Conservation (phyloP, 1,284 basidiomycete species). For the Golubevia pallescens region DNA sequence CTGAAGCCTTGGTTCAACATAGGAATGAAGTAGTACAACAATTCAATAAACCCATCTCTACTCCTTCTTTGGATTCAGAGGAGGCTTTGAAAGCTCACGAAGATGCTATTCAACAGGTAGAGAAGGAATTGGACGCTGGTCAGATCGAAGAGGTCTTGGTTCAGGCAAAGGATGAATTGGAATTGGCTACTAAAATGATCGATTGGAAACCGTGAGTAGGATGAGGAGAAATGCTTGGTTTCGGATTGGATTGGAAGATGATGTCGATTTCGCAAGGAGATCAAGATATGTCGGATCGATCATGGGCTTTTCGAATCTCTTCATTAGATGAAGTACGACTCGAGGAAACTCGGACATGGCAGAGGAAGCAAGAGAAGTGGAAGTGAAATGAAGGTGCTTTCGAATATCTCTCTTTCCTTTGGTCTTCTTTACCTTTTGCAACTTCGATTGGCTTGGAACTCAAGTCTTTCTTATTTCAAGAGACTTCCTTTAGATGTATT, state of each 20-base stretch:
- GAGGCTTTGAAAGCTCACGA: constrained; percentile 26
- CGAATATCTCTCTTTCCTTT: too few relatives aligned
- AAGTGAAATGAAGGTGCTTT: too few relatives aligned
- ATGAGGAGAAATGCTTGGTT: background rate
- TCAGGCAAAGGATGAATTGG: constrained; percentile 50
- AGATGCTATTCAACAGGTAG: constrained; percentile 28
- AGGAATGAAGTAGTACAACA: constrained; percentile 34
- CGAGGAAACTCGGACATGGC: too few relatives aligned
- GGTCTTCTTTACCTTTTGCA: too few relatives aligned
- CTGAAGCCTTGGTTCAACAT: constrained; percentile 44
- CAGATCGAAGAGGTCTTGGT: constrained; percentile 53
- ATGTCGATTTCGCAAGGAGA: background rate
- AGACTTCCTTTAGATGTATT: too few relatives aligned
- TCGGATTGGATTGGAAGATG: background rate
- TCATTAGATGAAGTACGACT: too few relatives aligned
- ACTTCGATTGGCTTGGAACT: too few relatives aligned
- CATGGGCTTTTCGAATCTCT: too few relatives aligned
- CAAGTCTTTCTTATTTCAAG: too few relatives aligned
- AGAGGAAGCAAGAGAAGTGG: too few relatives aligned
- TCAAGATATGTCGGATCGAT: background rate
- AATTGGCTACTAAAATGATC: constrained; percentile 54
- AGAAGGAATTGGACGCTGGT: constrained; percentile 39
- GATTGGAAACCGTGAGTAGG: constrained; percentile 61
- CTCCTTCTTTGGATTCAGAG: constrained; percentile 6
- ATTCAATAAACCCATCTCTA: background rate